A percentile compares a stretch with the other conserved stretches of the same genome.
phyloP scores from a whole-genome alignment of 2,329 filamentous ascomycete genomes.

The Diaporthe sp. region DNA sequence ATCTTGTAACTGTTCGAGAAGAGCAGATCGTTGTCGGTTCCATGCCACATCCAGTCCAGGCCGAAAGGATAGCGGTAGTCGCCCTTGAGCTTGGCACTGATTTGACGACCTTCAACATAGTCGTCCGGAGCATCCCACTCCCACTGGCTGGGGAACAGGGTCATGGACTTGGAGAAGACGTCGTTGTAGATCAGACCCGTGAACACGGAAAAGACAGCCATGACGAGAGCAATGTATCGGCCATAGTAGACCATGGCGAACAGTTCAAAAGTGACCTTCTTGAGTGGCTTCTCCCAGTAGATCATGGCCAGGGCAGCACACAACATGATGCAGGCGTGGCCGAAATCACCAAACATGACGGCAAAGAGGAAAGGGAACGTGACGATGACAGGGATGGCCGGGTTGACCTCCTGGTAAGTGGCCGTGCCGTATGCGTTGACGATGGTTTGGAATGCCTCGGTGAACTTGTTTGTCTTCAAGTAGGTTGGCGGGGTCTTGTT shows the following conservation, averaged over 20 bases:
- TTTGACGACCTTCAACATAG: constrained; percentile 74
- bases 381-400: constrained; percentile 92
- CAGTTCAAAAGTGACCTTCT: constrained; percentile 93
- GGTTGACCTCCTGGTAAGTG: constrained; percentile 98
- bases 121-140: constrained; percentile 77
- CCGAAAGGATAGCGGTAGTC: constrained; percentile 95
- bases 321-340: constrained; percentile 92
- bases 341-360: constrained; percentile 99
- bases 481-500: constrained; percentile 98
- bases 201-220: constrained; percentile 97
- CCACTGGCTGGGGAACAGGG: constrained; percentile 92
- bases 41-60: constrained; percentile 96
- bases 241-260: constrained; percentile 99
- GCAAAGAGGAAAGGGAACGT: constrained; percentile 99
- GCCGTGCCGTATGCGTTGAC: constrained; percentile 98
- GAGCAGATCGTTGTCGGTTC: constrained; percentile 91
- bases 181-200: constrained; percentile 99
- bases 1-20: constrained; percentile 99
- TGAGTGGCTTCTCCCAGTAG: constrained; percentile 92
- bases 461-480: constrained; percentile 98
- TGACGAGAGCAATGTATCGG: constrained; percentile 97
- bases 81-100: constrained; percentile 76
- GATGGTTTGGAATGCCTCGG: constrained; percentile 97
- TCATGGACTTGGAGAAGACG: constrained; percentile 93
- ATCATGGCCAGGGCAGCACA: constrained; percentile 91